A percentile compares a stretch with the other conserved stretches of the same genome.
Evolutionary conservation across 345 rosid species (phyloP).

Genomic region (Cardamine occulta): DNA sequence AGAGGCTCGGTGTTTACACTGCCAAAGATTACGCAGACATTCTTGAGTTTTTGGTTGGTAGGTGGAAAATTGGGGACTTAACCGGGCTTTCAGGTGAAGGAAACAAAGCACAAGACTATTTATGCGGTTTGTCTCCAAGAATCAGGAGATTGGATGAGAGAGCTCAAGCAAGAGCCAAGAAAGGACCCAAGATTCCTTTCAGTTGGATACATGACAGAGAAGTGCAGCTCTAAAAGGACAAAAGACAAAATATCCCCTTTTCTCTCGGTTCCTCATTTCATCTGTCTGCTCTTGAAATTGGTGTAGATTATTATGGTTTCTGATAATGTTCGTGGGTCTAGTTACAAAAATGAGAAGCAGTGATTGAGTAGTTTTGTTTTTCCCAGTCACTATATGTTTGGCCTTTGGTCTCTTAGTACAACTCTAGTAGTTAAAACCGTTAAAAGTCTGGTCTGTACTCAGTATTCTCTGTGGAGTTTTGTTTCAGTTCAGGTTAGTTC

Average conservation of each 20-base stretch:
- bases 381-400: constrained; percentile 18
- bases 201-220: constrained; percentile 82
- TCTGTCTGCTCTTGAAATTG: constrained; percentile 36
- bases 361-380: constrained; percentile 45
- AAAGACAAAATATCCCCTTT: neutral
- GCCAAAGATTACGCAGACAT: constrained; percentile 90
- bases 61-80: constrained; percentile 70
- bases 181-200: constrained; percentile 62
- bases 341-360: constrained; percentile 48
- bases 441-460: constrained; percentile 40
- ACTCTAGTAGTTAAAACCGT: constrained; percentile 32
- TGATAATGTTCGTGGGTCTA: constrained; percentile 45
- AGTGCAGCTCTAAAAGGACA: constrained; percentile 59
- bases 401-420: constrained; percentile 29
- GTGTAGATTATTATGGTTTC: constrained; percentile 62
- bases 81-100: constrained; percentile 82
- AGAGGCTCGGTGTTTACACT: constrained; percentile 85
- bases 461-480: constrained; percentile 37
- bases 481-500: constrained; percentile 38
- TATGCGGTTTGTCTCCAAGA: constrained; percentile 73
- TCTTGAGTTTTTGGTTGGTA: constrained; percentile 78
- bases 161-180: constrained; percentile 71
- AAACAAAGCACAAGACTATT: constrained; percentile 81
- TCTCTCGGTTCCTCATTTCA: constrained; percentile 13
- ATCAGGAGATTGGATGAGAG: constrained; percentile 85